Evolutionary conservation across 2,329 filamentous ascomycete genomes (phyloP), one percentile per base, ranked within the genome.

Genomic region (Colletotrichum trifolii): DNA sequence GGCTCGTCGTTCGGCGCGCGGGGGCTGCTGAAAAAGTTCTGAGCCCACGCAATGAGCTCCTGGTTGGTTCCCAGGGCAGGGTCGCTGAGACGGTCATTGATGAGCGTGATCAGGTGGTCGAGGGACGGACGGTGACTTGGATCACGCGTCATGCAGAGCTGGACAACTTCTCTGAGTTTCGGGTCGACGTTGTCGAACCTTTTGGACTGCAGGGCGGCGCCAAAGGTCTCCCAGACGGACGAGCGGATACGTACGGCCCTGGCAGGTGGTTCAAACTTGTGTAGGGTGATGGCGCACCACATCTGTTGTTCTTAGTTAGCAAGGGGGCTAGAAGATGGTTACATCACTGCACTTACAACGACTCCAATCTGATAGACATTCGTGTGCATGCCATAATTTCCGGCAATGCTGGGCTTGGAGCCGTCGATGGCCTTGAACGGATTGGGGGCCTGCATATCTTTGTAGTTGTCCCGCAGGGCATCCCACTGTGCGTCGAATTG

Each of bases 51-150:
- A 9, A 38, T 49, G 39, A 68, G 54, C 4, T 66, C 58, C 6
- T 69, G 63, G 6, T 66, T 56, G 2, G 67, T 15, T 13, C 73
- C 66, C 3, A 65, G 58, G 13, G 34, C 52, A 6, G 15, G 34
- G 36, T 8, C 8, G 8, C 9, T 33, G 39, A 72, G 73, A 38
- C 73, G 72, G 7, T 15, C 25, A 10, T 62, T 45, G 6, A 74
- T 66, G 13, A 49, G 47, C 4, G 46, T 56, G 8, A 74, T 59
- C 13, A 77, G 67, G 1, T 61, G 38, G 36, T 65, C 15, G 9
- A 76, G 62, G 5, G 25, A 48, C 8, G 75, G 75, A 0, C 75
- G 73, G 6, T 73, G 67, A 25, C 45, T 11, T 1, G 75, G 75
- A 2, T 66, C 52, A 12, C 74, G 68, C 35, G 66, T 70, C 60